Percentiles rank a stretch among this genome's conserved stretches.
Evolutionary conservation across 805 yeast genomes (phyloP).

Genomic region (Ogataea paradorogensis): DNA sequence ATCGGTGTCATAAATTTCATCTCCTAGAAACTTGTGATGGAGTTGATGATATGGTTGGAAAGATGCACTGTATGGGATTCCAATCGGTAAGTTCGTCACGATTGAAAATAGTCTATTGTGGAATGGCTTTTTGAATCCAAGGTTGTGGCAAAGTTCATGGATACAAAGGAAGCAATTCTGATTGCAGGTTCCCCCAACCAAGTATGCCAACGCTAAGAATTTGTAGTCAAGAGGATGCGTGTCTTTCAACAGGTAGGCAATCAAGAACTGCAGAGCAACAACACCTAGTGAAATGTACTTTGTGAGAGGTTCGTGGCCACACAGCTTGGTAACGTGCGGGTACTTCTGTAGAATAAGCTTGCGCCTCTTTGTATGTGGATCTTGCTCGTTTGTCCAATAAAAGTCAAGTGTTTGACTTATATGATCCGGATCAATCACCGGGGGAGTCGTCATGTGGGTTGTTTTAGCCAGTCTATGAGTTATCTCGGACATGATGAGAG

Average conservation of each 20-base stretch:
- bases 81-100: slow-evolving; percentile 79
- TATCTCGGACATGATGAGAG: slow-evolving; percentile 18
- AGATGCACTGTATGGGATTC: slow-evolving; percentile 86
- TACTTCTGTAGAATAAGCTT: slow-evolving; percentile 68
- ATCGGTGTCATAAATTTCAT: slow-evolving; percentile 79
- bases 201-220: slow-evolving; percentile 64
- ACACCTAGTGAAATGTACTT: slow-evolving; percentile 70
- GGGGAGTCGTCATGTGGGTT: slow-evolving; percentile 24
- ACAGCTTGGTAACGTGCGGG: slow-evolving; percentile 75
- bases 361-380: slow-evolving; percentile 77
- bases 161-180: slow-evolving; percentile 85
- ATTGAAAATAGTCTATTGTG: slow-evolving; percentile 77
- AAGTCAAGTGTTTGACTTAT: slow-evolving; percentile 44
- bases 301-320: slow-evolving; percentile 84
- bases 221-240: slow-evolving; percentile 49
- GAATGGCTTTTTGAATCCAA: slow-evolving; percentile 75
- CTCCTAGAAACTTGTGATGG: slow-evolving; percentile 90
- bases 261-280: slow-evolving; percentile 61
- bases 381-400: slow-evolving; percentile 79
- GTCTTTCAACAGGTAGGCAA: slow-evolving; percentile 61
- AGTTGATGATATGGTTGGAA: slow-evolving; percentile 88
- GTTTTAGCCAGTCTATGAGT: slow-evolving; percentile 20
- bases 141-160: slow-evolving; percentile 84
- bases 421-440: slow-evolving; percentile 23
- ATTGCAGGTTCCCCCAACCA: slow-evolving; percentile 81